phyloP scores from a whole-genome alignment of 257 asterid genomes.

The Coffea eugenioides region DNA sequence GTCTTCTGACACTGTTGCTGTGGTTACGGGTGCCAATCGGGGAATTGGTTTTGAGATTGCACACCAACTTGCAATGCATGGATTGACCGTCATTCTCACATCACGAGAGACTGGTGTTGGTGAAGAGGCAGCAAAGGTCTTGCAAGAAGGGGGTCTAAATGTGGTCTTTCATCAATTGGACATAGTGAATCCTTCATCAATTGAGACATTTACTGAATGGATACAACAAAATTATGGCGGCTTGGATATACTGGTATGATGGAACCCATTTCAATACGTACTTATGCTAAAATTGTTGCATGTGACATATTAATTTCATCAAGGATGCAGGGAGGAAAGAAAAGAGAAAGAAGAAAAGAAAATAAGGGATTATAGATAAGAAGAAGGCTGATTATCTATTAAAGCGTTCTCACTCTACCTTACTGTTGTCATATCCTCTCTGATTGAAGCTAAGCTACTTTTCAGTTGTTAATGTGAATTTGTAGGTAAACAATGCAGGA shows the following conservation, averaged over 20 bases:
- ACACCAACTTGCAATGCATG: conserved; percentile 68
- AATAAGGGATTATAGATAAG: not conserved
- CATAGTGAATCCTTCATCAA: conserved; percentile 61
- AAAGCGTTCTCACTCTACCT: not conserved
- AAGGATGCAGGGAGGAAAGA: no score
- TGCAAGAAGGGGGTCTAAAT: conserved; percentile 63
- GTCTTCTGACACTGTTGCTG: conserved; percentile 69
- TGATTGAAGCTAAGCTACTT: not conserved
- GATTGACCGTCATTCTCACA: conserved; percentile 72
- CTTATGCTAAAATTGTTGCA: not conserved
- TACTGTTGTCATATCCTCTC: not conserved
- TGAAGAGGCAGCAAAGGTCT: conserved; percentile 57
- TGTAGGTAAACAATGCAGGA: conserved; percentile 90
- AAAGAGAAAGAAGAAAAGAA: not conserved
- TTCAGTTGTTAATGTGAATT: conserved; percentile 2
- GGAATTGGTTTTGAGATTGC: conserved; percentile 92
- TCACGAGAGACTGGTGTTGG: conserved; percentile 65
- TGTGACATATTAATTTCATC: not conserved
- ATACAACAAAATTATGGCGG: conserved; percentile 63
- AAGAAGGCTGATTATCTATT: not conserved
- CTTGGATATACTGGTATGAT: conserved; percentile 69
- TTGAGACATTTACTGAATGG: conserved; percentile 58
- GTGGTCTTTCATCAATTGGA: conserved; percentile 72
- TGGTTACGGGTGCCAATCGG: conserved; percentile 92
- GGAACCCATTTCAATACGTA: not conserved